Base-by-base conservation (phyloP, 768 basidiomycete species). In the Boletus edulis region DNA sequence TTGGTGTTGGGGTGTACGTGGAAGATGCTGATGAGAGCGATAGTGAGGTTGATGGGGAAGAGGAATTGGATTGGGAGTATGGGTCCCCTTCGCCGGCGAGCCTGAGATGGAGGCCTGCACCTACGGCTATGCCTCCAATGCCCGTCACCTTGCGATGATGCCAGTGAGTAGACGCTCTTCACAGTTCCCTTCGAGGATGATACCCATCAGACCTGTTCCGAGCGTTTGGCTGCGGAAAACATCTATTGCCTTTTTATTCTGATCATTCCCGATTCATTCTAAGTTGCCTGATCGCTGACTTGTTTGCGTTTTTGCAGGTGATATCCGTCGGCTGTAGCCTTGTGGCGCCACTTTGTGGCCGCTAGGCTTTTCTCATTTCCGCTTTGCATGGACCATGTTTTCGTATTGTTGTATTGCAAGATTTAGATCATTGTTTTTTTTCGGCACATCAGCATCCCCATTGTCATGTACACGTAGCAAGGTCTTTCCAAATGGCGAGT, bases 201-300 rank as follows among this genome's bases (percentile, higher is more conserved):
- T 75, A 81, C 64, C 69, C 51, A 74, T 81, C 84, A 89, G 86
- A 87, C 87, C 86, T 89, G 86, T 89, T 83, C 87, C 75, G 84
- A 89, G 69, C 73, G 61, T 44, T 65, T 64, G 66, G 62, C 64
- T 82, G 85, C 75, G 81, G 86, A 85, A 72, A 77, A 67, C 62
- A 59, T 64, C 78, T 76, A 84, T 87, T 87, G 85, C 86, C 80
- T 83, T 78, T 78, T 77, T 38, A 15, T 70, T 77, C 59, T 58
- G 57, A 71, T 57, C 5, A 24, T 49, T 44, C 14, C 11, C 32
- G 43, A 42, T n/a, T 55, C 45, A 9, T 20, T 38, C 20, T 45
- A 6, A 42, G 47, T n/a, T 40, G 17, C 17, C 56, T 59, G 15
- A 41, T 49, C 13, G 27, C 49, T 55, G 51, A 66, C 48, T 40